phyloP scores from a whole-genome alignment of 108 stramenopile genomes.

The Cylindrotheca closterium region DNA sequence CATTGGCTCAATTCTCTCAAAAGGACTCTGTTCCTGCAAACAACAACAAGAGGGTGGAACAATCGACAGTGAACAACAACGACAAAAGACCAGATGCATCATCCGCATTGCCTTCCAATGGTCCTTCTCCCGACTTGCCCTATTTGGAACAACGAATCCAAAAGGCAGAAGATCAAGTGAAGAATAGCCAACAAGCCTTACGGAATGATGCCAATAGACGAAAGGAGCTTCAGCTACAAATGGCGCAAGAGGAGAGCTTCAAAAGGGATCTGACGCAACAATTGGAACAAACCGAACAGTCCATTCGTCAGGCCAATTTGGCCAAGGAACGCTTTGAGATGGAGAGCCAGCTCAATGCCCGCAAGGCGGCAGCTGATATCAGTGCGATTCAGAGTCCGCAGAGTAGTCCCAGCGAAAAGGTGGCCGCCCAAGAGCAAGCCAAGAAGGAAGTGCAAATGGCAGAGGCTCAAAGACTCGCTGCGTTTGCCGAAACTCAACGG shows the following conservation, averaged over 20 bases:
- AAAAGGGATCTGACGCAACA: background rate
- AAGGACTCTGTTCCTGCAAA: background rate
- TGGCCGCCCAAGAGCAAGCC: background rate
- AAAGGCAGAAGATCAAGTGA: background rate
- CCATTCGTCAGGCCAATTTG: background rate
- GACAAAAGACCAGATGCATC: background rate
- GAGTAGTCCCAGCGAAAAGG: background rate
- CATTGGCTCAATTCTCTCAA: background rate
- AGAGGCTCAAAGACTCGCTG: too few relatives aligned
- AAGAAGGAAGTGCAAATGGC: too few relatives aligned
- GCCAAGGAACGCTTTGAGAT: background rate
- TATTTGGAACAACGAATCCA: background rate
- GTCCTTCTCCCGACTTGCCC: background rate
- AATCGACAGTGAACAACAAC: background rate
- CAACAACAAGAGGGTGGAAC: background rate
- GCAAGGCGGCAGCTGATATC: background rate
- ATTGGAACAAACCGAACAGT: background rate
- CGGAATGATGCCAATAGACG: background rate
- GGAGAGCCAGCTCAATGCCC: too few relatives aligned
- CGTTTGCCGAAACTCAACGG: too few relatives aligned
- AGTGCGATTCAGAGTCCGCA: background rate
- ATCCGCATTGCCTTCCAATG: background rate
- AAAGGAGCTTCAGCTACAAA: background rate
- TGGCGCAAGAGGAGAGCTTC: background rate
- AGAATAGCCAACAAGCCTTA: background rate